These are phyloP conservation scores for Leccinum variicolor DNA, from an alignment of 768 basidiomycete species.

Conservation along the genomic window DNA sequence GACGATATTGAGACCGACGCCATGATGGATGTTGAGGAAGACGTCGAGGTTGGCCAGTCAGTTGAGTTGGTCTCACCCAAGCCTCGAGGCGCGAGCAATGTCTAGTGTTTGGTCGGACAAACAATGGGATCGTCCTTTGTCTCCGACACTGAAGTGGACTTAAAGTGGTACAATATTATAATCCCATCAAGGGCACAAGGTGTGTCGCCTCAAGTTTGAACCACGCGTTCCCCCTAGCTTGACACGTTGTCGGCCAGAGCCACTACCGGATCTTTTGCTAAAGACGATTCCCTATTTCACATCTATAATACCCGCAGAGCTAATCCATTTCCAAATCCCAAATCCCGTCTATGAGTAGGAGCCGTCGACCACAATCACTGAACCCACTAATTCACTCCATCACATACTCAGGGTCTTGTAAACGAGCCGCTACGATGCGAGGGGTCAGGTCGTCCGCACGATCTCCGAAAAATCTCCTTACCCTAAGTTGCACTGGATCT, in stretches of 20 bases:
- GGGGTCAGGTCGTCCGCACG: constrained; percentile 16
- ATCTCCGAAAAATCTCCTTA: constrained; percentile 11
- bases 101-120: constrained; percentile 30
- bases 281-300: constrained; percentile 11
- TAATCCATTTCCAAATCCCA: constrained; percentile 11
- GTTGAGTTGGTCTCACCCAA: constrained; percentile 15
- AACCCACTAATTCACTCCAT: constrained; percentile 4
- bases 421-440: constrained; percentile 24
- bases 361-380: constrained; percentile 7
- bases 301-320: constrained; percentile 13
- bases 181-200: constrained; percentile 7
- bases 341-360: constrained; percentile 19
- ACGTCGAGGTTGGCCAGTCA: constrained; percentile 8
- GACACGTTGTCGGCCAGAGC: constrained; percentile 19
- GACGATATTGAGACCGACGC: constrained; percentile 45
- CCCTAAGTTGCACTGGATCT: constrained; percentile 22
- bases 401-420: constrained; percentile 28
- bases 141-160: too few species aligned
- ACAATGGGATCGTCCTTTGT: constrained; percentile 14
- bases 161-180: neutral
- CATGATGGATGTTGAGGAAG: constrained; percentile 28
- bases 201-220: constrained; percentile 18
- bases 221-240: constrained; percentile 3
- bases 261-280: neutral
- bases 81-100: constrained; percentile 30